A percentile compares a stretch with the other conserved stretches of the same genome.
phyloP scores from a whole-genome alignment of 371 early-diverging fungal genomes.

The Mortierella sp. region DNA sequence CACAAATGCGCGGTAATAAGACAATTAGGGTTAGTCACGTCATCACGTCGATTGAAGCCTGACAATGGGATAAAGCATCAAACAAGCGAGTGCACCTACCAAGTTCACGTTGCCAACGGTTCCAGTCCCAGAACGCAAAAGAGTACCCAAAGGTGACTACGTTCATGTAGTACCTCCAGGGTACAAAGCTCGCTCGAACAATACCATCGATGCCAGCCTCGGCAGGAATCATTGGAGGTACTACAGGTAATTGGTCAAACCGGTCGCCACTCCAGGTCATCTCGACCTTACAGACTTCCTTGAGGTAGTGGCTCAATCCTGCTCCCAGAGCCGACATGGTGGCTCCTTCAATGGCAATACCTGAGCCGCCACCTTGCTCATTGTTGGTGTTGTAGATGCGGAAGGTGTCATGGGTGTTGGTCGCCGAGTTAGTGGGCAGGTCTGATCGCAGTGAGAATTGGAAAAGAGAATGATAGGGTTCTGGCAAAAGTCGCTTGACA shows the following conservation, averaged over 20 bases:
- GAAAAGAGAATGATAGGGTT: conserved; percentile 38
- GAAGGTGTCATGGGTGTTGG: conserved; percentile 51
- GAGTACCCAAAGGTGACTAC: conserved; percentile 59
- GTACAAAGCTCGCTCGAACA: conserved; percentile 51
- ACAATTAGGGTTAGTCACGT: not conserved
- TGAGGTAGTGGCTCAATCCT: conserved; percentile 52
- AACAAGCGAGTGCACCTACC: conserved; percentile 16
- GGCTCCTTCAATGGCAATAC: conserved; percentile 29
- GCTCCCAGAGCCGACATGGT: conserved; percentile 40
- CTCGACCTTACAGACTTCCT: conserved; percentile 49
- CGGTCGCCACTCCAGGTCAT: conserved; percentile 56
- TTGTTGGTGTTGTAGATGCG: conserved; percentile 28
- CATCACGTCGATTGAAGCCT: not conserved
- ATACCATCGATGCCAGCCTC: conserved; percentile 9
- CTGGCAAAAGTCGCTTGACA: conserved; percentile 39
- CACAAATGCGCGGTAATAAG: not conserved
- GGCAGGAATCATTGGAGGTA: conserved; percentile 25
- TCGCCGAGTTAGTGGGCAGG: conserved; percentile 29
- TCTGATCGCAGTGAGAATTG: conserved; percentile 25
- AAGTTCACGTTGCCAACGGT: conserved; percentile 55
- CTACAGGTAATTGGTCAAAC: conserved; percentile 33
- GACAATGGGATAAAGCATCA: not conserved
- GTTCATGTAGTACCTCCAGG: conserved; percentile 58
- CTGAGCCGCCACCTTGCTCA: not conserved
- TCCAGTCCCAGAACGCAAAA: conserved; percentile 59